Evolutionary conservation across 116 monocot genomes (phyloP).

Genomic region (Zostera marina): DNA sequence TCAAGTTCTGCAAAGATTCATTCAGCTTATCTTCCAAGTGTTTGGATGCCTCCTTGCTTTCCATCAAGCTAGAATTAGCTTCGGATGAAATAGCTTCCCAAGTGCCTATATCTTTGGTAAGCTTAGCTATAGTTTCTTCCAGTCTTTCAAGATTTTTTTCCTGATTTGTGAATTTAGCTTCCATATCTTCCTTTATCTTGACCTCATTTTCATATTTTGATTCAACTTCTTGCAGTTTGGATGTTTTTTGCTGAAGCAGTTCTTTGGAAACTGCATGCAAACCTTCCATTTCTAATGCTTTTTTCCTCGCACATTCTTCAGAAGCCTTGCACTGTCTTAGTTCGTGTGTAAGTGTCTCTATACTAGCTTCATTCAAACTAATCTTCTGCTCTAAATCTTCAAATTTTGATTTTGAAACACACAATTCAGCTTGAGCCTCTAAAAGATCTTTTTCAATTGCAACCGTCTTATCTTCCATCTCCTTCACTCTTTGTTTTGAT

Average conservation of each 20-base stretch:
- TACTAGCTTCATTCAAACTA: constrained; percentile 23
- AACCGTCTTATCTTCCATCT: constrained; percentile 42
- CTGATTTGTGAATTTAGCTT: constrained; percentile 25
- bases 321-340: constrained; percentile 27
- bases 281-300: constrained; percentile 32
- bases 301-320: constrained; percentile 51
- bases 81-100: constrained; percentile 30
- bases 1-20: constrained; percentile 29
- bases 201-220: constrained; percentile 38
- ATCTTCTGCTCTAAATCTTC: constrained; percentile 41
- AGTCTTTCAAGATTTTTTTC: constrained; percentile 20
- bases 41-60: too few species aligned
- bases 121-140: constrained; percentile 30
- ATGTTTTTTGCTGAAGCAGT: constrained; percentile 32
- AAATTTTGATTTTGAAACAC: constrained; percentile 37
- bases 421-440: constrained; percentile 27
- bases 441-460: constrained; percentile 45
- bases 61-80: constrained; percentile 7
- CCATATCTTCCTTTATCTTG: constrained; percentile 29
- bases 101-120: constrained; percentile 40
- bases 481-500: constrained; percentile 29
- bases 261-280: constrained; percentile 33
- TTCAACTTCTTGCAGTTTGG: constrained; percentile 32
- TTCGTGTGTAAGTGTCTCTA: constrained; percentile 41
- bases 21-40: constrained; percentile 15